A percentile compares a stretch with the other conserved stretches of the same genome.
Evolutionary conservation across 129 eudicot species (phyloP).

Genomic region (Saposhnikovia divaricata): DNA sequence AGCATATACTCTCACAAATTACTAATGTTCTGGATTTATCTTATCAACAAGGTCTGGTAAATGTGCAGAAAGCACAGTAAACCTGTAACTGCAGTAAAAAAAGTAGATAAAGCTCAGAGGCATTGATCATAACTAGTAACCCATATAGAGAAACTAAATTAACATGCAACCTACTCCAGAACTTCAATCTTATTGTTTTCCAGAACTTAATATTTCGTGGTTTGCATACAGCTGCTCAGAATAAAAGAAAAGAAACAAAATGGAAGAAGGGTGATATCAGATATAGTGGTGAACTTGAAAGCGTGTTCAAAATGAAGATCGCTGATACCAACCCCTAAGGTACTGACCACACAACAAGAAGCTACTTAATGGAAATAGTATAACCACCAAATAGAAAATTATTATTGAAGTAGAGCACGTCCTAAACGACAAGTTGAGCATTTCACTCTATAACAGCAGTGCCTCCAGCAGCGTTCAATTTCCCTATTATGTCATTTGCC

Average conservation of each 20-base stretch:
- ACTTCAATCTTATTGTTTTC: background rate
- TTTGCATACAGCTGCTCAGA: background rate
- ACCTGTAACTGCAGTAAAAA: too few relatives aligned
- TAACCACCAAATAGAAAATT: background rate
- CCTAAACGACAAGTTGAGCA: background rate
- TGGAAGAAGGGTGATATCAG: background rate
- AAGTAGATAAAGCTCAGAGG: too few relatives aligned
- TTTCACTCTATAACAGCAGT: conserved; percentile 64
- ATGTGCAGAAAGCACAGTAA: too few relatives aligned
- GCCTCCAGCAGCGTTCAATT: conserved; percentile 62
- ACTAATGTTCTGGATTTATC: too few relatives aligned
- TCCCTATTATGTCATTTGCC: conserved; percentile 49
- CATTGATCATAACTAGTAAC: too few relatives aligned
- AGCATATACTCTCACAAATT: too few relatives aligned
- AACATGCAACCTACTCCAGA: background rate
- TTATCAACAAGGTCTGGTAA: too few relatives aligned
- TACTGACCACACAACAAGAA: background rate
- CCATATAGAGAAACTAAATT: too few relatives aligned
- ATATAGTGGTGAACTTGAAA: too few relatives aligned
- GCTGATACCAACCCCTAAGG: too few relatives aligned
- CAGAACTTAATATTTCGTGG: background rate
- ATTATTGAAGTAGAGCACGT: conserved; percentile 1
- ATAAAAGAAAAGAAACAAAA: background rate
- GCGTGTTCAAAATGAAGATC: too few relatives aligned
- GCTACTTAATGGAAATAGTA: background rate